A percentile compares a stretch with the other conserved stretches of the same genome.
phyloP scores from a whole-genome alignment of 805 yeast species.

The Sugiyamaella boreocaroliniensis region DNA sequence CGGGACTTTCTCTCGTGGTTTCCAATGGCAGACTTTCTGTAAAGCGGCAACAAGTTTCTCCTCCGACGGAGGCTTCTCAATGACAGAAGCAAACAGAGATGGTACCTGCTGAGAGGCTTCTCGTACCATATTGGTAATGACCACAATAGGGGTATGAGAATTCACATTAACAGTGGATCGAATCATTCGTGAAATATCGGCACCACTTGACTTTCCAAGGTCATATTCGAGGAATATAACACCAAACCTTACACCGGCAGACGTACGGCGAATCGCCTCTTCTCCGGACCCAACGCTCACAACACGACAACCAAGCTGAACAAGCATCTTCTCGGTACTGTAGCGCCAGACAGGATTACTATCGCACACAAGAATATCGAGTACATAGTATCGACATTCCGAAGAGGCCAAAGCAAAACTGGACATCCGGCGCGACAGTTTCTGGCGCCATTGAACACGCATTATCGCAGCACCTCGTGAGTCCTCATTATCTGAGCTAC shows the following conservation, averaged over 20 bases:
- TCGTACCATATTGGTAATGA: slow-evolving; percentile 61
- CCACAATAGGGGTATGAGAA: slow-evolving; percentile 68
- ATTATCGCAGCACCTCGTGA: slow-evolving; percentile 41
- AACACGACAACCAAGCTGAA: slow-evolving; percentile 69
- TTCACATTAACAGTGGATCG: slow-evolving; percentile 73
- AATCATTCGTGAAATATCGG: slow-evolving; percentile 71
- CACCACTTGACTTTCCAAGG: slow-evolving; percentile 58
- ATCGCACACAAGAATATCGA: slow-evolving; percentile 77
- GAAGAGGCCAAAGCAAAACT: slow-evolving; percentile 7
- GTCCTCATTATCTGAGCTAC: slow-evolving; percentile 63
- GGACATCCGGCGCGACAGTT: slow-evolving; percentile 39
- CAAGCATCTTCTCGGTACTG: slow-evolving; percentile 56
- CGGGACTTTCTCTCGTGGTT: slow-evolving; percentile 10
- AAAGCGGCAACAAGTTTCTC: slow-evolving; percentile 31
- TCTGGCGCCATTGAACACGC: slow-evolving; percentile 38
- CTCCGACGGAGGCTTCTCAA: slow-evolving; percentile 61
- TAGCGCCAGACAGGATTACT: slow-evolving; percentile 78
- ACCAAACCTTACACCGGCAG: slow-evolving; percentile 80
- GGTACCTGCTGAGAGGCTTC: slow-evolving; percentile 35
- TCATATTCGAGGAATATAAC: slow-evolving; percentile 69
- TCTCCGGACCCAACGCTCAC: slow-evolving; percentile 73
- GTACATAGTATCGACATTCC: slow-evolving; percentile 19
- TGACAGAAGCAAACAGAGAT: slow-evolving; percentile 51
- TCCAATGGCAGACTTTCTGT: slow-evolving; percentile 29
- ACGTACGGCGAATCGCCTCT: slow-evolving; percentile 72